phyloP scores from a whole-genome alignment of 2,329 filamentous ascomycete genomes.

The Aspergillus neotritici region DNA sequence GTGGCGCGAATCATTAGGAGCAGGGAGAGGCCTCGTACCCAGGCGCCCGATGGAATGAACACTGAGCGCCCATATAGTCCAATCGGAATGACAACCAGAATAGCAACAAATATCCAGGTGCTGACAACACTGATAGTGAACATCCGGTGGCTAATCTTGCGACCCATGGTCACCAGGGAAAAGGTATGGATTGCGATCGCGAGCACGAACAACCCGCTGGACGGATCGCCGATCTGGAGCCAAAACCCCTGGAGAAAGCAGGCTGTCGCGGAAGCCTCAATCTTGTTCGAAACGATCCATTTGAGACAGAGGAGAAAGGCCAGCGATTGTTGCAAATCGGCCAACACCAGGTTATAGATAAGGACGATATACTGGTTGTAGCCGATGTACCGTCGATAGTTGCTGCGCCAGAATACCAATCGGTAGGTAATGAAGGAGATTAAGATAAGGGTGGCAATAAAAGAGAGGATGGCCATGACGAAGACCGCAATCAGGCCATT shows the following conservation, averaged over 20 bases:
- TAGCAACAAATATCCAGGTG: conserved; percentile 43
- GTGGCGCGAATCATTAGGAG: background rate
- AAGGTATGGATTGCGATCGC: conserved; percentile 53
- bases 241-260: conserved; percentile 50
- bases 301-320: conserved; percentile 47
- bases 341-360: conserved; percentile 50
- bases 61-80: conserved; percentile 38
- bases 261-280: conserved; percentile 39
- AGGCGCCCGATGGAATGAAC: conserved; percentile 47
- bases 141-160: conserved; percentile 40
- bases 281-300: conserved; percentile 43
- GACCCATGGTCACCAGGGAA: conserved; percentile 44
- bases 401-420: conserved; percentile 46
- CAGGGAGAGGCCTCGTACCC: conserved; percentile 24
- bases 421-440: conserved; percentile 48
- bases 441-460: conserved; percentile 40
- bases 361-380: conserved; percentile 53
- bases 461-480: conserved; percentile 44
- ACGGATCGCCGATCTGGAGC: conserved; percentile 49
- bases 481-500: conserved; percentile 44
- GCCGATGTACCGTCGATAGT: conserved; percentile 46
- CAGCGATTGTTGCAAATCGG: conserved; percentile 49
- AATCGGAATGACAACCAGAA: conserved; percentile 46
- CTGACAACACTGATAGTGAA: conserved; percentile 42
- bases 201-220: conserved; percentile 50